Percentiles rank a stretch among this genome's conserved stretches.
phyloP scores from a whole-genome alignment of 139 green algal species.

The Chlamydomonas applanata region DNA sequence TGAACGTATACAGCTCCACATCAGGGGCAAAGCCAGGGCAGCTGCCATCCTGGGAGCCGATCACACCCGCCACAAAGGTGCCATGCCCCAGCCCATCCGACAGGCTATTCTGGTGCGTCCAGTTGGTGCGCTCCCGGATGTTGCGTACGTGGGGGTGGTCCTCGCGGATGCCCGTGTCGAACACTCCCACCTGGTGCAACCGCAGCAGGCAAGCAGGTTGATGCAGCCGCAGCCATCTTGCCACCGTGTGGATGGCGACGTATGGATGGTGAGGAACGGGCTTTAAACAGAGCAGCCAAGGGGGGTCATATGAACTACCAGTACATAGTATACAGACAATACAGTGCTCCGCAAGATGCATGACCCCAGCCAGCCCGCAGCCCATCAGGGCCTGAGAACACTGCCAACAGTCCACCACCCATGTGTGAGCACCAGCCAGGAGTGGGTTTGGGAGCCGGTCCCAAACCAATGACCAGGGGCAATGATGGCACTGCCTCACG shows the following conservation, averaged over 20 bases:
- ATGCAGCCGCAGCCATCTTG: background rate
- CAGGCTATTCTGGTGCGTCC: slow-evolving; percentile 94
- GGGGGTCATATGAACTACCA: too few species aligned
- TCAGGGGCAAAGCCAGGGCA: slow-evolving; percentile 95
- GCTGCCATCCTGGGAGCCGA: slow-evolving; percentile 66
- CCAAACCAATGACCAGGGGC: background rate
- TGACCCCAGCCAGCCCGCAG: too few species aligned
- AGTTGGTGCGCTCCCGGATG: slow-evolving; percentile 95
- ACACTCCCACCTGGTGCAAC: slow-evolving; percentile 78
- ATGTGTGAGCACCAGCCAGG: too few species aligned
- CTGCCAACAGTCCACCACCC: too few species aligned
- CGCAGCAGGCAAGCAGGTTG: background rate
- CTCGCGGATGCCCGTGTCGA: slow-evolving; percentile 93
- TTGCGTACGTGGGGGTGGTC: slow-evolving; percentile 95
- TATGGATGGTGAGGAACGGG: too few species aligned
- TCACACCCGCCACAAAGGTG: slow-evolving; percentile 95
- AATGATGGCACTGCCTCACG: background rate
- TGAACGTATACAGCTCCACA: slow-evolving; percentile 92
- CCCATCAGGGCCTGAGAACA: too few species aligned
- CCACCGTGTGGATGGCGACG: background rate
- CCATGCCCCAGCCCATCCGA: slow-evolving; percentile 95
- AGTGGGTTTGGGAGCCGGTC: too few species aligned
- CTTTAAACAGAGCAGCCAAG: too few species aligned
- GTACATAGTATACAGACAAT: too few species aligned
- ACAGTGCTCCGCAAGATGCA: background rate